Evolutionary conservation across 345 rosid species (phyloP).

Genomic region (Eutrema heterophyllum): DNA sequence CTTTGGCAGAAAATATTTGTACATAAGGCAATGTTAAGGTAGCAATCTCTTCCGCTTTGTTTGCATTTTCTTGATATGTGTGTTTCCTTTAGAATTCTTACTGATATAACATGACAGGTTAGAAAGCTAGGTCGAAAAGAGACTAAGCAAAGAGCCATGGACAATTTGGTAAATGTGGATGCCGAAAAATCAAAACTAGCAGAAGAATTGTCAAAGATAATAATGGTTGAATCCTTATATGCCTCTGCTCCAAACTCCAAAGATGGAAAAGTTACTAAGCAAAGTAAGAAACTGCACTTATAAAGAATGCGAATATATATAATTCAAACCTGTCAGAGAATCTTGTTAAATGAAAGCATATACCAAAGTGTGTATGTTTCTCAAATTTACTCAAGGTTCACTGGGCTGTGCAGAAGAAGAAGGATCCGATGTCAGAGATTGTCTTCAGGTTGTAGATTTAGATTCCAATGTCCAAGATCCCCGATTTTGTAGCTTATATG

Average conservation of each 20-base stretch:
- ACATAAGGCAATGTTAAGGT: conserved; percentile 35
- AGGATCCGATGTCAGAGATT: background rate
- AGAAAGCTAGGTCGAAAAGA: conserved; percentile 31
- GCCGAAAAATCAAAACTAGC: conserved; percentile 49
- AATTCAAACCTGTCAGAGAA: too few relatives aligned
- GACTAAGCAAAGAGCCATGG: conserved; percentile 30
- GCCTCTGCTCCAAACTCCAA: too few relatives aligned
- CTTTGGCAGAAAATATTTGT: conserved; percentile 20
- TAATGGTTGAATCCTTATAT: conserved; percentile 50
- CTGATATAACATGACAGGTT: conserved; percentile 36
- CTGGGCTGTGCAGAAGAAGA: conserved; percentile 47
- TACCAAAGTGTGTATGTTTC: background rate
- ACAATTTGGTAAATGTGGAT: conserved; percentile 33
- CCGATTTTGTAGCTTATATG: conserved; percentile 58
- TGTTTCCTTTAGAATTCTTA: too few relatives aligned
- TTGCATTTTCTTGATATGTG: too few relatives aligned
- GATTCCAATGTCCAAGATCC: conserved; percentile 64
- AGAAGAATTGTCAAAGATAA: conserved; percentile 63
- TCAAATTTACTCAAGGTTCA: background rate
- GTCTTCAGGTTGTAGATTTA: conserved; percentile 46
- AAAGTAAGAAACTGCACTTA: too few relatives aligned
- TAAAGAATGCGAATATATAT: background rate
- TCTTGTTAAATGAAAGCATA: too few relatives aligned
- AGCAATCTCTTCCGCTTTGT: too few relatives aligned
- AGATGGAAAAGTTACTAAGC: conserved; percentile 18